Evolutionary conservation across 371 early-diverging fungal genomes (phyloP).

Genomic region (Mucor plumbeus): DNA sequence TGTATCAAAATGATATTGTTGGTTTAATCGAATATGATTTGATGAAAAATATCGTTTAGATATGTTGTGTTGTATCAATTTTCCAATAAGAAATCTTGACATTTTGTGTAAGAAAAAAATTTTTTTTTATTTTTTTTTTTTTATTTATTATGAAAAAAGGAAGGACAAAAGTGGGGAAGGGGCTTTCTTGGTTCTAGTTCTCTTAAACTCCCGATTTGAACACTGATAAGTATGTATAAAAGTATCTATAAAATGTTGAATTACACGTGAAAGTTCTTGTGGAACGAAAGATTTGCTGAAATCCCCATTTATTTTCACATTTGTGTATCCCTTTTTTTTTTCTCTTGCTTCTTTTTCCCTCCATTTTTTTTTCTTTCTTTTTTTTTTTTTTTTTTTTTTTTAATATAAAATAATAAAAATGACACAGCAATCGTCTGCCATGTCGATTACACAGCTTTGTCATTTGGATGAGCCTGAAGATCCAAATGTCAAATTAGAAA

Average conservation of each 20-base stretch:
- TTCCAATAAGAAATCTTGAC: neutral
- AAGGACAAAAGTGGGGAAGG: too few relatives aligned
- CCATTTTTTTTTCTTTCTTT: constrained; percentile 15
- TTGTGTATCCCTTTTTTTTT: neutral
- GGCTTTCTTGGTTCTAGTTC: neutral
- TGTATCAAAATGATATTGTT: constrained; percentile 69
- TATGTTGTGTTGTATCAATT: neutral
- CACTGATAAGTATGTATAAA: too few relatives aligned
- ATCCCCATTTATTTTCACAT: constrained; percentile 9
- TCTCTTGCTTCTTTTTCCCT: neutral
- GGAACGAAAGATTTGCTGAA: neutral
- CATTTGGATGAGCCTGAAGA: constrained; percentile 17
- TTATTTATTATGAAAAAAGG: too few relatives aligned
- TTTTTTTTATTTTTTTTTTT: constrained; percentile 8
- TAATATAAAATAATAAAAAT: neutral
- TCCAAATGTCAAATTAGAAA: neutral
- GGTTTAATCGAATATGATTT: neutral
- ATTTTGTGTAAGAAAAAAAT: neutral
- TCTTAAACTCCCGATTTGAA: constrained; percentile 1
- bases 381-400: constrained; percentile 15
- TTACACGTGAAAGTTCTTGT: constrained; percentile 5
- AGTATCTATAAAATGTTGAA: neutral
- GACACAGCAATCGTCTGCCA: constrained; percentile 28
- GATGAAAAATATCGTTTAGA: neutral
- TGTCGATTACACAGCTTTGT: constrained; percentile 44